A percentile compares a stretch with the other conserved stretches of the same genome.
Evolutionary conservation across 108 stramenopile species (phyloP).

Genomic region (Cyclotella choctawhatcheeana): DNA sequence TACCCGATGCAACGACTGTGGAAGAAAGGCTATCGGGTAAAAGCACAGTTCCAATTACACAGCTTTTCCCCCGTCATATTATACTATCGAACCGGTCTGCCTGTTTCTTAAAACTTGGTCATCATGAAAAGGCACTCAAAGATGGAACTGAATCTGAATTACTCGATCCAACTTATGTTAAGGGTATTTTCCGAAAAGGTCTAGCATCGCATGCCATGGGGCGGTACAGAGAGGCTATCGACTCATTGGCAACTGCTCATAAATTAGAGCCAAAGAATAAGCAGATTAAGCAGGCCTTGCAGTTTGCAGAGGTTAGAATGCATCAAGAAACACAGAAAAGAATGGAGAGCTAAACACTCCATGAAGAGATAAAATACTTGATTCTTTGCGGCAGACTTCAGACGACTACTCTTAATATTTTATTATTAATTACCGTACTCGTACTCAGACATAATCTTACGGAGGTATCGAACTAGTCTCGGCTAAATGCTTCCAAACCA

Average conservation of each 20-base stretch:
- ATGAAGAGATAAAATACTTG: not conserved
- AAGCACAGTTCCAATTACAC: constrained; percentile 7
- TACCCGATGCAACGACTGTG: constrained; percentile 62
- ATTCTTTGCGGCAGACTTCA: not conserved
- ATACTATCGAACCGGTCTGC: constrained; percentile 86
- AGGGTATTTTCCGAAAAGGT: constrained; percentile 89
- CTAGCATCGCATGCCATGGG: constrained; percentile 90
- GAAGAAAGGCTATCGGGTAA: constrained; percentile 21
- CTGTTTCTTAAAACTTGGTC: constrained; percentile 89
- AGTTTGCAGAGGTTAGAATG: constrained; percentile 92
- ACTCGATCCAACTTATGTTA: constrained; percentile 80
- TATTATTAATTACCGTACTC: constrained; percentile 1
- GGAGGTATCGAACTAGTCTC: constrained; percentile 91
- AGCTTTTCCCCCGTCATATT: constrained; percentile 77
- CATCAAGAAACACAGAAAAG: constrained; percentile 83
- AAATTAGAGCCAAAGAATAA: constrained; percentile 92
- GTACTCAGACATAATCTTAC: not conserved
- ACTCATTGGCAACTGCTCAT: constrained; percentile 73
- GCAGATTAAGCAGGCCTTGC: constrained; percentile 90
- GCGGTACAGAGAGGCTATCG: constrained; percentile 78
- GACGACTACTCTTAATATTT: not conserved
- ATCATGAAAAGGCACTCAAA: constrained; percentile 88
- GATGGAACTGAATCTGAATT: constrained; percentile 69
- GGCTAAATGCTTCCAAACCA: constrained; percentile 92
- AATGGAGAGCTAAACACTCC: constrained; percentile 45